Evolutionary conservation across 2,329 filamentous ascomycete species (phyloP).

Genomic region (Cytospora paraplurivora): DNA sequence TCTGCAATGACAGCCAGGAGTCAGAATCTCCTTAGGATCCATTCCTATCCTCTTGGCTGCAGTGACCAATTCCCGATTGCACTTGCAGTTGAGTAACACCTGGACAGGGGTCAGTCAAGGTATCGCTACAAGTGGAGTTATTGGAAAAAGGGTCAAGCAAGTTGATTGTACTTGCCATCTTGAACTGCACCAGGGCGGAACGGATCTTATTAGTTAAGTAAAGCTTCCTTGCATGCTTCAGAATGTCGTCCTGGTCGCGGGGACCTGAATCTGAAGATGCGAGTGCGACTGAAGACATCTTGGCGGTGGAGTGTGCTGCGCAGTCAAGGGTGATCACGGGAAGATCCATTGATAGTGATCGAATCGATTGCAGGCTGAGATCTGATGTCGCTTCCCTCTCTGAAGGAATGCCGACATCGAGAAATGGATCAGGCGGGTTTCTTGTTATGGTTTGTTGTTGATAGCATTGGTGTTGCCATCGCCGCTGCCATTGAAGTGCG

Average conservation of each 20-base stretch:
- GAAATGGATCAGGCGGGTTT: not conserved
- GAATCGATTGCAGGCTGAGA: not conserved
- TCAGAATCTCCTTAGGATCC: conserved; percentile 9
- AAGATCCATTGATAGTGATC: not conserved
- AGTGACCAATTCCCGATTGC: conserved; percentile 13
- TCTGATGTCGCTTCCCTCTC: not conserved
- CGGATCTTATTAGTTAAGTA: conserved; percentile 7
- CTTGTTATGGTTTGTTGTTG: not conserved
- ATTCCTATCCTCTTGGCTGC: conserved; percentile 11
- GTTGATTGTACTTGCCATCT: conserved; percentile 9
- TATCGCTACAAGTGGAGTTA: not conserved
- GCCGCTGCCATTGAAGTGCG: not conserved
- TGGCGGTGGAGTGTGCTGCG: not conserved
- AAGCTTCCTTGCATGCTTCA: conserved; percentile 14
- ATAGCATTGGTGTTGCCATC: not conserved
- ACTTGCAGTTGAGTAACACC: conserved; percentile 18
- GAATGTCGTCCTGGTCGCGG: not conserved
- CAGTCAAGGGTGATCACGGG: not conserved
- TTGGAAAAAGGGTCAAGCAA: not conserved
- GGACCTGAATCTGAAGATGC: not conserved
- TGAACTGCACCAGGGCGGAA: conserved; percentile 13
- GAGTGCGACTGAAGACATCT: not conserved
- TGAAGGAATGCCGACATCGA: not conserved
- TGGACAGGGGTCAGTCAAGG: conserved; percentile 9
- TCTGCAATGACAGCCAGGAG: conserved; percentile 26